Conservation (phyloP, 139 green algal species). For the Diplosphaera chodatii region DNA sequence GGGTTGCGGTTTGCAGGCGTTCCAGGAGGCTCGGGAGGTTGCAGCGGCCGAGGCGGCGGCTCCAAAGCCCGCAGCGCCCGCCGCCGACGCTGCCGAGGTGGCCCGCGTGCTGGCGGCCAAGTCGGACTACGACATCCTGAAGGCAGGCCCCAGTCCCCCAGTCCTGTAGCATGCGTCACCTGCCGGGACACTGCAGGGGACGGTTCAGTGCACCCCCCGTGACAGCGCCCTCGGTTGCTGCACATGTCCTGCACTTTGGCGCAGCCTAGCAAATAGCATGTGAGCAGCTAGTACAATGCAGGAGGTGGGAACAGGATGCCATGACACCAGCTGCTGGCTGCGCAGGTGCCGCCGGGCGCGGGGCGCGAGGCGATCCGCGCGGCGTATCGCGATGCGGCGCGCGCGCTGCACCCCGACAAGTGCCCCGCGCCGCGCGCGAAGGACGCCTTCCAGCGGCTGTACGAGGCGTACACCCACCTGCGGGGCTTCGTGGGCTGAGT, state of each 20-base stretch:
- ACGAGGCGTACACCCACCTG: constrained; percentile 30
- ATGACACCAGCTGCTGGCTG: background rate
- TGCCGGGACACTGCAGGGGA: too few species aligned
- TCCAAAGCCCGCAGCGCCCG: constrained; percentile 3
- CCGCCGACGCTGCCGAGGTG: constrained; percentile 12
- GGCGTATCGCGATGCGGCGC: constrained; percentile 34
- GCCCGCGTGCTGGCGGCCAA: constrained; percentile 10
- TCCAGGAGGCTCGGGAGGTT: background rate
- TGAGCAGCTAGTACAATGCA: too few species aligned
- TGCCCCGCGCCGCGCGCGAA: constrained; percentile 27
- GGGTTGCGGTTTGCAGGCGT: background rate
- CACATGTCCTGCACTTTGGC: too few species aligned
- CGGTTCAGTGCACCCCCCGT: too few species aligned
- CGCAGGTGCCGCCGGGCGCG: constrained; percentile 16
- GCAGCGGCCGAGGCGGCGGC: constrained; percentile 5
- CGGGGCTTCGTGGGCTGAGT: background rate
- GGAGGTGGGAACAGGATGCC: background rate
- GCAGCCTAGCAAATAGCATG: too few species aligned
- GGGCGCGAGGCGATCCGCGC: constrained; percentile 19
- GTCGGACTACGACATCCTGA: constrained; percentile 15
- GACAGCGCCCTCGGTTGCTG: too few species aligned
- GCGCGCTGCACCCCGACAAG: constrained; percentile 45
- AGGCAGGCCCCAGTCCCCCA: too few species aligned
- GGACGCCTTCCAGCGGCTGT: constrained; percentile 32
- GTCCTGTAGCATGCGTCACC: too few species aligned